These are phyloP conservation scores for Elsinoe arachidis DNA, from an alignment of 2,329 filamentous ascomycete species.

Conservation along the genomic window DNA sequence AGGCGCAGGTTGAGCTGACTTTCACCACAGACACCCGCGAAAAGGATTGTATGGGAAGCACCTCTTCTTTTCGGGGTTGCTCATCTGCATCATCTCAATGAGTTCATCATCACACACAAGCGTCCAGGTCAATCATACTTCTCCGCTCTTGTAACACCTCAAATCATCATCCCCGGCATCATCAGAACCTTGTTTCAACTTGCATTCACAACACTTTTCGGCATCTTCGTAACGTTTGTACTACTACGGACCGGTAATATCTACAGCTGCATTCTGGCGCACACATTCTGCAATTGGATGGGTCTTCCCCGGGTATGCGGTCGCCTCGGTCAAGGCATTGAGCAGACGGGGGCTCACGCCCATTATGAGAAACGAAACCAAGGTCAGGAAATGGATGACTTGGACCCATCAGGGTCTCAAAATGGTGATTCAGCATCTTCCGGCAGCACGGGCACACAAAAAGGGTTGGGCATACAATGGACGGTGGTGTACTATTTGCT, in stretches of 20 bases:
- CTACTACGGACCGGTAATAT: constrained; percentile 80
- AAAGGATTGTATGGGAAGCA: constrained; percentile 64
- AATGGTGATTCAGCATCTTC: constrained; percentile 25
- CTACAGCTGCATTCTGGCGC: constrained; percentile 63
- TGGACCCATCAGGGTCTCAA: constrained; percentile 23
- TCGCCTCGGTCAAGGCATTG: constrained; percentile 49
- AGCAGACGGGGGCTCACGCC: constrained; percentile 21
- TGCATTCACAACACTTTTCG: constrained; percentile 83
- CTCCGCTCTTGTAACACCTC: constrained; percentile 29
- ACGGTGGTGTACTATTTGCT: constrained; percentile 72
- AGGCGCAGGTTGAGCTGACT: constrained; percentile 20
- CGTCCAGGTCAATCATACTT: constrained; percentile 41
- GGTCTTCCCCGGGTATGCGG: constrained; percentile 84
- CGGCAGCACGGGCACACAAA: constrained; percentile 29
- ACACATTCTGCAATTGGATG: constrained; percentile 88
- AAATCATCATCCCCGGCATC: constrained; percentile 33
- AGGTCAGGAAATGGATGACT: constrained; percentile 14
- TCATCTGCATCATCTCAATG: constrained; percentile 92
- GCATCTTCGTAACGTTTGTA: constrained; percentile 84
- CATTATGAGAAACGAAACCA: constrained; percentile 24
- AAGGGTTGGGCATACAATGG: constrained; percentile 47
- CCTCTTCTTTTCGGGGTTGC: constrained; percentile 88
- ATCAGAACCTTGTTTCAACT: constrained; percentile 75
- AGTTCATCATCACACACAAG: constrained; percentile 76
- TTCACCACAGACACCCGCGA: constrained; percentile 22